Evolutionary conservation across 1,284 basidiomycete genomes (phyloP), one percentile per base, ranked within the genome.

Genomic region (Cystobasidium sp.): DNA sequence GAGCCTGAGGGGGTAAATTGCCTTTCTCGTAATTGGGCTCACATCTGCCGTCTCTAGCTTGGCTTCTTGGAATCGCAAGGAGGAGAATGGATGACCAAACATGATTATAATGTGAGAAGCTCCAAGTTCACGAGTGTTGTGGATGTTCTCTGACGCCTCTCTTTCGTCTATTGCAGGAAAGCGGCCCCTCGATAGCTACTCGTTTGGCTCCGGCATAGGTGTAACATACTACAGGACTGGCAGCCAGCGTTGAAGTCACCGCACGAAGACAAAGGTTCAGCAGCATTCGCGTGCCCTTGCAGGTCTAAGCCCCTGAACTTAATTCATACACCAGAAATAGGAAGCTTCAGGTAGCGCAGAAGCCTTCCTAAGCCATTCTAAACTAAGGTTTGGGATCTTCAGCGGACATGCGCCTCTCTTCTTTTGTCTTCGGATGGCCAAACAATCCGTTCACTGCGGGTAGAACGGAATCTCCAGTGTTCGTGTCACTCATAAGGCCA

Each of bases 21-120:
- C 47, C 1, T n/a, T 3, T 22, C 47, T 67, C 31, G 20, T 14
- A 41, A 3, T 46, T 16, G 6, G 44, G 22, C 39, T 68, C 8
- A 20, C 20, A n/a, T 12, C 1, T 56, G 3, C 6, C 43, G 20
- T n/a, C 31, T 24, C 9, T 56, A 73, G 70, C 70, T 65, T 41
- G 70, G 70, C 7, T 73, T 73, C 39, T 46, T 59, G 22, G 70
- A 73, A 16, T 46, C 62, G 16, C 62, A 65, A 39, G 70, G 70
- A 16, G 70, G 70, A 58, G 70, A 73, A 59, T 73, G 70, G 70
- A 66, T 66, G 55, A 65, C 62, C 53, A 73, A 73, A 52, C 62
- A 73, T n/a, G 70, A 56, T 39, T 73, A 73, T 46, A 73, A 73
- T 59, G 70, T 65, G 41, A 49, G 59, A 22, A n/a, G 12, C 4